These are phyloP conservation scores for Strigomonas galati DNA, from an alignment of 208 protist species.

Conservation along the genomic window DNA sequence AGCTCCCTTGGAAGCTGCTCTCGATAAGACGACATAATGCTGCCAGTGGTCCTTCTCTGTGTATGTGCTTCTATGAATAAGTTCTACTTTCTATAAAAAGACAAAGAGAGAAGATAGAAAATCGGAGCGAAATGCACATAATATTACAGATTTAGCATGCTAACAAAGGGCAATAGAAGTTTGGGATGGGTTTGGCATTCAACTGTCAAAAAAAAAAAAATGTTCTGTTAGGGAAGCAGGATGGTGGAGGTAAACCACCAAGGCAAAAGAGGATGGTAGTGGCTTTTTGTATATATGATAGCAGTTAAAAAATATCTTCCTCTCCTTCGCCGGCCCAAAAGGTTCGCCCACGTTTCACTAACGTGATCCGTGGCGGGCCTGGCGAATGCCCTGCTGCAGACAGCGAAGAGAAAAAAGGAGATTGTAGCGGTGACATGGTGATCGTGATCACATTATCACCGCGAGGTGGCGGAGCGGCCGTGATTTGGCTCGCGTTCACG, in stretches of 20 bases:
- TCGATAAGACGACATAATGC: constrained; percentile 11
- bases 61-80: constrained; percentile 5
- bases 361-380: neutral
- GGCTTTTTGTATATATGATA: neutral
- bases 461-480: too few relatives aligned
- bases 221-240: neutral
- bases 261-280: neutral
- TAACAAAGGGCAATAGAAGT: neutral
- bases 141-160: neutral
- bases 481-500: neutral
- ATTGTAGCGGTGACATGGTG: neutral
- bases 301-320: constrained; percentile 14
- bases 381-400: neutral
- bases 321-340: constrained; percentile 1
- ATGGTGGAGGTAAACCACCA: neutral
- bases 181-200: neutral
- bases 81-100: neutral
- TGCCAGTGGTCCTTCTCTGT: neutral
- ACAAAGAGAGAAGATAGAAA: neutral
- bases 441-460: neutral
- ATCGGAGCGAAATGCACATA: neutral
- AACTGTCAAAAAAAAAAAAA: neutral
- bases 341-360: neutral
- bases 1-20: constrained; percentile 37
- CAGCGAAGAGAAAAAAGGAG: neutral